phyloP scores from a whole-genome alignment of 495 filamentous ascomycete species.

The Cercophora newfieldiana region DNA sequence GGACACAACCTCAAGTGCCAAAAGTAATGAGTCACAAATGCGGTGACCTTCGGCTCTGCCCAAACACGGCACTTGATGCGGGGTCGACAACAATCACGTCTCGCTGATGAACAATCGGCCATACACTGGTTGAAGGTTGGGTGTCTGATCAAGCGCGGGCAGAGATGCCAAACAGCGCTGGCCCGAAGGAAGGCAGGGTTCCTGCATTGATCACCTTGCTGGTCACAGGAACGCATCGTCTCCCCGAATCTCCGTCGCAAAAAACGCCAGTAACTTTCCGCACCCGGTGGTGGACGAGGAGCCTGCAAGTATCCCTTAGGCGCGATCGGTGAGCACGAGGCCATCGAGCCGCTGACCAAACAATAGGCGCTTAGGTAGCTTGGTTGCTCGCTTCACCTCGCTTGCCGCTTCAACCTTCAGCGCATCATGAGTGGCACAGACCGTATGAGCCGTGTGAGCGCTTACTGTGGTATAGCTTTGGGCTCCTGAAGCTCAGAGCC shows the following conservation, averaged over 20 bases:
- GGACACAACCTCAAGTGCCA: neutral
- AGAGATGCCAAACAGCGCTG: neutral
- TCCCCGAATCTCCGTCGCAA: neutral
- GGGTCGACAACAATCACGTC: neutral
- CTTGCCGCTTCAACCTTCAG: neutral
- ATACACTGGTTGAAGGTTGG: neutral
- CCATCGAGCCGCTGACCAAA: neutral
- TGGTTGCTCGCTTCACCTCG: neutral
- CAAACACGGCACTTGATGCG: neutral
- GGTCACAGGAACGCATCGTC: neutral
- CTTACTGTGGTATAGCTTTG: neutral
- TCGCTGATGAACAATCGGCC: neutral
- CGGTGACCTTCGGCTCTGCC: neutral
- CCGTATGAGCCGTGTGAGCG: neutral
- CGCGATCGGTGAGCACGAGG: neutral
- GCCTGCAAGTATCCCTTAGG: neutral
- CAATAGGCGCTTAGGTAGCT: neutral
- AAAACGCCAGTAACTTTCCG: neutral
- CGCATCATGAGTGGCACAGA: neutral
- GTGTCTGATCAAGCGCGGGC: neutral
- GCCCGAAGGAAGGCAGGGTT: slow-evolving; percentile 2
- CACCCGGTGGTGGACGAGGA: neutral
- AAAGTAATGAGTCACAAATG: slow-evolving; percentile 14
- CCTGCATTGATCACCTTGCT: slow-evolving; percentile 9
- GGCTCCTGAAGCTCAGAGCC: no score